Percentiles rank a stretch among this genome's conserved stretches.
Evolutionary conservation across 129 eudicot species (phyloP).

Genomic region (Tagetes patula): DNA sequence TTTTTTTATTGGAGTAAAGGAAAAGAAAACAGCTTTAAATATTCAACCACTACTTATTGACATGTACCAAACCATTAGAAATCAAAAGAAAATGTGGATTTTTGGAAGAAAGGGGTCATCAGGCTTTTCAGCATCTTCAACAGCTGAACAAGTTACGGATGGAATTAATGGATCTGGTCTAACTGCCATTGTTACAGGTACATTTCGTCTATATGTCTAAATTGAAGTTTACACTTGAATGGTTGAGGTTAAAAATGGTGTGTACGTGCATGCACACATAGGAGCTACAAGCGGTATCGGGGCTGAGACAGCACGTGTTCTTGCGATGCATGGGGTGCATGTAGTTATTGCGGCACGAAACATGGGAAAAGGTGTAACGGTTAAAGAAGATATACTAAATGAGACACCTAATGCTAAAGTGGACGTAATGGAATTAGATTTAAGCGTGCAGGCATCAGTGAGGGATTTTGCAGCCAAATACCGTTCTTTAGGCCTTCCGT

Average conservation of each 20-base stretch:
- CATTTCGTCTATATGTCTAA: neutral
- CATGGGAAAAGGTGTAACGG: conserved; percentile 1
- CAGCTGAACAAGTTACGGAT: conserved; percentile 36
- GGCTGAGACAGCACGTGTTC: conserved; percentile 34
- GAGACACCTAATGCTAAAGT: conserved; percentile 35
- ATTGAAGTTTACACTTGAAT: neutral
- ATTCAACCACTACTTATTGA: too few species aligned
- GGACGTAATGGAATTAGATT: conserved; percentile 37
- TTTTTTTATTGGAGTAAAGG: too few species aligned
- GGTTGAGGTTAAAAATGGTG: neutral
- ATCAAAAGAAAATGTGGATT: conserved; percentile 33
- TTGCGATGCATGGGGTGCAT: conserved; percentile 37
- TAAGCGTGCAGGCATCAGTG: conserved; percentile 30
- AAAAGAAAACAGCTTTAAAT: too few species aligned
- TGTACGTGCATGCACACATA: neutral
- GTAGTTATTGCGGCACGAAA: conserved; percentile 41
- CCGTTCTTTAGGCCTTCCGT: conserved; percentile 32
- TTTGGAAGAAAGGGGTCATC: conserved; percentile 37
- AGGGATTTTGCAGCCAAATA: conserved; percentile 37
- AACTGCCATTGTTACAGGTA: conserved; percentile 39
- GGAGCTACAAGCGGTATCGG: conserved; percentile 44
- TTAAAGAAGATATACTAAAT: conserved; percentile 26
- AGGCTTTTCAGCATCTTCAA: conserved; percentile 38
- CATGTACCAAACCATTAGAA: neutral
- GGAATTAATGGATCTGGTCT: conserved; percentile 37